Evolutionary conservation across 768 basidiomycete genomes (phyloP), one percentile per base, ranked within the genome.

Genomic region (Suillus placidus): DNA sequence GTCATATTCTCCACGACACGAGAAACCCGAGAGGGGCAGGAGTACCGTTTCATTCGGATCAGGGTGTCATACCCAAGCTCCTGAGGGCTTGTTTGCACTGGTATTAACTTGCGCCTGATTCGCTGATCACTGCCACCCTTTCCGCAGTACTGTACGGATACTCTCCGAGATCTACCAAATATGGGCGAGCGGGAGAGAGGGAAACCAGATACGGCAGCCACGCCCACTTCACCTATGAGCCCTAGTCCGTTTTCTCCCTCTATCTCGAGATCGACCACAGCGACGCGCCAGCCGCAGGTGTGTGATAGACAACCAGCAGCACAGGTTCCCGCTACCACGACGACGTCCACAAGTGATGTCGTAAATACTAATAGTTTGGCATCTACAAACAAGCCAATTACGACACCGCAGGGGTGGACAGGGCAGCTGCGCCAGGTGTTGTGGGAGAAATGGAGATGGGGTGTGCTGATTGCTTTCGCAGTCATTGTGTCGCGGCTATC

Each of bases 401-500:
- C 75, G 2, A 64, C 35, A n/a, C 76, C 76, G 10, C 80, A 78
- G 47, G 89, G 85, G 1, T 88, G 87, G 85, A 78, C 83, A n/a
- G 77, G 84, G 4, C 81, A 84, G 3, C 88, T 88, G 86, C 84
- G 88, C 58, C 83, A 86, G 66, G 76, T 93, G 38, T 72, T 94
- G 12, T 91, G 87, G 86, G 91, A 94, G 74, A 93, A 93, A 73
- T 94, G 92, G 92, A 82, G 91, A 66, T 90, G 91, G 86, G 93
- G 92, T 26, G 83, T 90, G 18, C 73, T 94, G 66, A 89, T 94
- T 64, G 90, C 87, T 7, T 76, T 94, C 55, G 92, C 92, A 0
- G 87, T 94, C 26, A 77, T 94, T 60, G 86, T 94, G 13, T 93
- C 92, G 38, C 84, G 90, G 68, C 82, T 94, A 68, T 90, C 91